Evolutionary conservation across 2,329 filamentous ascomycete species (phyloP), one percentile per base, ranked within the genome.

Genomic region (Zasmidium citrigriseum): DNA sequence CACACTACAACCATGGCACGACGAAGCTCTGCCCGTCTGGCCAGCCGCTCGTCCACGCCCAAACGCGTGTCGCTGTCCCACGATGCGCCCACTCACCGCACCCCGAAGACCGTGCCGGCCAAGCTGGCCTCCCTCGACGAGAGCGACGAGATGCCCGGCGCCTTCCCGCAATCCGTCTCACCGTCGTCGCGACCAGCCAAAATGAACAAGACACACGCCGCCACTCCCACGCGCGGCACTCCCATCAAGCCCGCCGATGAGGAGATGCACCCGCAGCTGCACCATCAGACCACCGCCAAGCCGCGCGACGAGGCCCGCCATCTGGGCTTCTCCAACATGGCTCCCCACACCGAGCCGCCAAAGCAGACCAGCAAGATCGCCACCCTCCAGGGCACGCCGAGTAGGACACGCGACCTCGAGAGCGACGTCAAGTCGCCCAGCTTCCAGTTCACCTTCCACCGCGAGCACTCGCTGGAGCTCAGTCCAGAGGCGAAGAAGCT

Each of bases 231-330:
- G 44, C 84, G 85, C 41, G 83, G 82, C 14, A 86, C 86, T 3
- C 82, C 86, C 4, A 78, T 89, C 65, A 89, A 89, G 77, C 89
- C 91, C 22, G 80, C 88, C 49, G 82, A 83, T 63, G 86, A 87
- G 59, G 92, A 96, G 73, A 97, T 97, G 93, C 93, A 97, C 72
- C 93, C 93, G 9, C 90, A 89, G 78, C 90, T 89, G 71, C 85
- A 86, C 57, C 91, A 95, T 57, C 82, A 85, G 54, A 88, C 82
- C 64, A 93, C 89, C 21, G 89, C 86, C 61, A 90, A 89, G 54
- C 80, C 90, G 46, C 85, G 89, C 1, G 92, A 95, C 23, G 91
- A 92, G 11, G 91, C 89, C 4, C 80, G 95, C 46, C 86, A 89
- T 69, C 82, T 96, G 21, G 93, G 93, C 16, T 96, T 97, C 75